Base-by-base conservation (phyloP, 169 alveolate species). In the Plasmodium sp. region DNA sequence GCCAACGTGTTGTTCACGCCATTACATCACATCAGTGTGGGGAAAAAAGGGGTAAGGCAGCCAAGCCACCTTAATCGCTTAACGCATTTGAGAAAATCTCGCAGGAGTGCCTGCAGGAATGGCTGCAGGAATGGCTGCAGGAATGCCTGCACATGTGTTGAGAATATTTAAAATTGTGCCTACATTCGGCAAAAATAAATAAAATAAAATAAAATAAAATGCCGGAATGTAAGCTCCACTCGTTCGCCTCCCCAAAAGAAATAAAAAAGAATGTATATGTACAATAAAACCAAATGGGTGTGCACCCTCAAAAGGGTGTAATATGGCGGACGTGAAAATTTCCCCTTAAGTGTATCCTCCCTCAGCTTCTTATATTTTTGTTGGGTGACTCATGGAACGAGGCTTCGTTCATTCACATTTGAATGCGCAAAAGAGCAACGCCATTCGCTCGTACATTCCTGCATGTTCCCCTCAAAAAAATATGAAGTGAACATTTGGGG, bases 31-130 rank as follows among this genome's bases (percentile, higher is more conserved):
- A 67, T 27, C 5, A 22, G 16, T 67, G 77, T 67, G 43, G 10
- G 31, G n/a, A 31, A 67, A 67, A 67, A 67, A 18, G 12, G 39
- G 2, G 12, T 67, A 7, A 67, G 14, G n/a, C 9, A 22, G 7
- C 39, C 39, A 67, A 67, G 14, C 36, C 77, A 67, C 27, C 39
- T 67, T 27, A 22, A 16, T 10, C 43, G 77, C 77, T 22, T 67
- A 67, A 27, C 41, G 12, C 77, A 67, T 67, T 22, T 67, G 39
- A 67, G n/a, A 67, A 62, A 6, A 27, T 27, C 77, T 67, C 43
- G n/a, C 39, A 31, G 77, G 77, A 67, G 77, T n/a, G n/a, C n/a
- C n/a, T n/a, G n/a, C n/a, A n/a, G 77, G 77, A 67, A 39, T 67
- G 4, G n/a, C 62, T 51, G 22, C 12, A 67, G 77, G 77, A 67